These are phyloP conservation scores for Heliamphora exappendiculata DNA, from an alignment of 148 eudicot species.

Conservation along the genomic window DNA sequence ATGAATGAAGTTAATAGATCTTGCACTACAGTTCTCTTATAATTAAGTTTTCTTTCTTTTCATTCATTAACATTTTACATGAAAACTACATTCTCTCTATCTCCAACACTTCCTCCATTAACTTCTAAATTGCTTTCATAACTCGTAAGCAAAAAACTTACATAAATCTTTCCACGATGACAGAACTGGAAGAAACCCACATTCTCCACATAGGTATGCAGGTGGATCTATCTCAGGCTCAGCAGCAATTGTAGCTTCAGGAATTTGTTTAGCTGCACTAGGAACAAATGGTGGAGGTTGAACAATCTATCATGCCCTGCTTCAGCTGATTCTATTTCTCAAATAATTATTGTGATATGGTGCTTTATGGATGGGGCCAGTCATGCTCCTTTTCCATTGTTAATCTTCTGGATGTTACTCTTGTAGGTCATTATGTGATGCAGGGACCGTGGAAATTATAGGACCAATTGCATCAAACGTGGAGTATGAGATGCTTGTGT, in stretches of 20 bases:
- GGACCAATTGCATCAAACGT: constrained; percentile 89
- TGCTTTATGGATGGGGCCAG: constrained; percentile 16
- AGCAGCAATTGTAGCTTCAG: constrained; percentile 94
- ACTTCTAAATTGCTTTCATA: too few species aligned
- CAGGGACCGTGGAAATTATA: constrained; percentile 86
- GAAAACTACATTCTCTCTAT: constrained; percentile 1
- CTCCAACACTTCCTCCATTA: not conserved
- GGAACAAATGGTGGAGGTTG: constrained; percentile 99
- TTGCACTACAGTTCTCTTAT: not conserved
- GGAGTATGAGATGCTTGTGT: constrained; percentile 91
- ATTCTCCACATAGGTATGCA: constrained; percentile 79
- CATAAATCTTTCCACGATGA: constrained; percentile 16
- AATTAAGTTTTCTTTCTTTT: not conserved
- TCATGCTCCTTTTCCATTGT: constrained; percentile 5
- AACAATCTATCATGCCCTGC: constrained; percentile 13
- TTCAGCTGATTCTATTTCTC: constrained; percentile 1
- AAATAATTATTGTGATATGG: not conserved
- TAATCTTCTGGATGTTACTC: constrained; percentile 15
- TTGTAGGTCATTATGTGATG: constrained; percentile 67
- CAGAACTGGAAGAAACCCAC: constrained; percentile 95
- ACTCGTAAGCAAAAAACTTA: not conserved
- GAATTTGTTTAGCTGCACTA: constrained; percentile 88
- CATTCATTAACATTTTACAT: not conserved
- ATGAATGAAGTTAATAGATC: not conserved
- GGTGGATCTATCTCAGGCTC: constrained; percentile 99